These are phyloP conservation scores for Golubevia sp. DNA, from an alignment of 1,284 basidiomycete species.

Conservation along the genomic window DNA sequence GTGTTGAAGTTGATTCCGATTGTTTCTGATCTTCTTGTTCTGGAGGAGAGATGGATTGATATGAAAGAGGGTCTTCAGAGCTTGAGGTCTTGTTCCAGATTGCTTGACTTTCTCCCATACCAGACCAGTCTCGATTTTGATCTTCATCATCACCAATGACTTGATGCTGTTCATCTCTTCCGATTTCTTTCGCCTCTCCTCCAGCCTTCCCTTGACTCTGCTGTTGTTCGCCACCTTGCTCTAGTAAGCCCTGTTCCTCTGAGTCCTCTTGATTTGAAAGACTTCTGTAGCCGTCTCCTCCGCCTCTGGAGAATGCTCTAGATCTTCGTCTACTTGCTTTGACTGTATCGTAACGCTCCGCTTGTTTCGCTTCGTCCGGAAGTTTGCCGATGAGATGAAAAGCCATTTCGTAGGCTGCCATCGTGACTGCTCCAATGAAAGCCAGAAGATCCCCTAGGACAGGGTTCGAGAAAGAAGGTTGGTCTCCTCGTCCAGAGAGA, in stretches of 20 bases:
- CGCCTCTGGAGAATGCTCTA: not conserved
- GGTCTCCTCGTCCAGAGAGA: not conserved
- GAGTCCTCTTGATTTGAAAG: too few relatives aligned
- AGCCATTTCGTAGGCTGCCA: slow-evolving; percentile 57
- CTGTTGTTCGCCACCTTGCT: not conserved
- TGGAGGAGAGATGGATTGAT: slow-evolving; percentile 19
- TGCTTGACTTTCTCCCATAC: slow-evolving; percentile 15
- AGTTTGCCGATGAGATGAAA: slow-evolving; percentile 55
- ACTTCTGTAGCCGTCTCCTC: too few relatives aligned
- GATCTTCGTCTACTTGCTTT: slow-evolving; percentile 1
- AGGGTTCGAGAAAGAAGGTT: slow-evolving; percentile 21
- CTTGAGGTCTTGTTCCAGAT: slow-evolving; percentile 14
- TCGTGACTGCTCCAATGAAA: slow-evolving; percentile 50
- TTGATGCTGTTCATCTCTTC: slow-evolving; percentile 4
- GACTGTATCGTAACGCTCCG: slow-evolving; percentile 5
- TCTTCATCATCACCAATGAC: slow-evolving; percentile 13
- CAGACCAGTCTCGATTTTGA: slow-evolving; percentile 6
- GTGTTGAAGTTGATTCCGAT: slow-evolving; percentile 13
- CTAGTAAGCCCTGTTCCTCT: not conserved
- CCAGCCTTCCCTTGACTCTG: too few relatives aligned
- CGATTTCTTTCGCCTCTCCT: not conserved
- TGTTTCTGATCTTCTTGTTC: not conserved
- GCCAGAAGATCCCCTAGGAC: slow-evolving; percentile 44
- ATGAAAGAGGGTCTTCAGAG: slow-evolving; percentile 2
- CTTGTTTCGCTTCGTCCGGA: slow-evolving; percentile 34